Evolutionary conservation across 2,329 filamentous ascomycete genomes (phyloP).

Genomic region (Parafenestella ontariensis): DNA sequence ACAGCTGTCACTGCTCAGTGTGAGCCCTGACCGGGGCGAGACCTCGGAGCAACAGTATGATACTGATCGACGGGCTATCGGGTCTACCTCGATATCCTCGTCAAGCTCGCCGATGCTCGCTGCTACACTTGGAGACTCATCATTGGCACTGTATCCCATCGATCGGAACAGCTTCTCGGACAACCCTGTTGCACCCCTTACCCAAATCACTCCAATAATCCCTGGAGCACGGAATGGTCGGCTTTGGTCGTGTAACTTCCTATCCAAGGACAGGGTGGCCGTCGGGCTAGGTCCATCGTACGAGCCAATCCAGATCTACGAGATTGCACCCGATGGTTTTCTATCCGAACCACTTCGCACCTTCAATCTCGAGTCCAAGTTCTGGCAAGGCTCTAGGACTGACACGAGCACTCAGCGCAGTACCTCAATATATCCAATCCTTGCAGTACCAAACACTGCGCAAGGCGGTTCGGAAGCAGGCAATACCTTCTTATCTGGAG

Average conservation of each 20-base stretch:
- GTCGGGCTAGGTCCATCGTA: constrained; percentile 56
- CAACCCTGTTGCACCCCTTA: constrained; percentile 27
- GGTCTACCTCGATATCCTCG: constrained; percentile 57
- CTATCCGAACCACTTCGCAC: constrained; percentile 47
- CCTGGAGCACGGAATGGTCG: constrained; percentile 28
- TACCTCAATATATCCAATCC: constrained; percentile 56
- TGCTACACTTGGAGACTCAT: constrained; percentile 57
- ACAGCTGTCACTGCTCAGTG: constrained; percentile 50
- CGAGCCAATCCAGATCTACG: constrained; percentile 58
- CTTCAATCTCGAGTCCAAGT: constrained; percentile 43
- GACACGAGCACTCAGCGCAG: constrained; percentile 7
- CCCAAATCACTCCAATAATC: constrained; percentile 23
- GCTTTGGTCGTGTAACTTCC: constrained; percentile 61
- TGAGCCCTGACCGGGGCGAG: constrained; percentile 18
- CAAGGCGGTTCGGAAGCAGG: constrained; percentile 48
- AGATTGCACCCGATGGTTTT: constrained; percentile 56
- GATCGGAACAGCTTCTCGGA: constrained; percentile 29
- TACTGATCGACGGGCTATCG: constrained; percentile 54
- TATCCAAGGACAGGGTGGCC: constrained; percentile 59
- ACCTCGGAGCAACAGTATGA: constrained; percentile 41
- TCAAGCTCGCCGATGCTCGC: constrained; percentile 56
- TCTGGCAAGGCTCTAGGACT: constrained; percentile 34
- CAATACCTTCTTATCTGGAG: constrained; percentile 65
- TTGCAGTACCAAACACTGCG: constrained; percentile 46
- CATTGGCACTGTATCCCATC: constrained; percentile 57